These are phyloP conservation scores for Lyophyllum decastes DNA, from an alignment of 768 basidiomycete species.

Conservation along the genomic window DNA sequence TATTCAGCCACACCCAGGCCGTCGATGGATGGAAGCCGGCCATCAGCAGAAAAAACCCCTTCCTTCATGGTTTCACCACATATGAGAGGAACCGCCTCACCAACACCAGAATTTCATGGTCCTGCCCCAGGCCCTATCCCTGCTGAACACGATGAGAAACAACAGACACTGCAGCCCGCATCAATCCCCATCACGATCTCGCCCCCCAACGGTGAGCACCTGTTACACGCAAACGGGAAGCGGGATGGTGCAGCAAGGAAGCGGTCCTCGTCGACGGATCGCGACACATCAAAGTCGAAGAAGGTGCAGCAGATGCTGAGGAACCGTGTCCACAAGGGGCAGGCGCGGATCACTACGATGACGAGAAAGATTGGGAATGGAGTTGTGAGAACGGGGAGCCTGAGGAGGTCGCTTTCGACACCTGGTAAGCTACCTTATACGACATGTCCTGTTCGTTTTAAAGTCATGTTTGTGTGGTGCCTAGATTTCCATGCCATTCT, in stretches of 20 bases:
- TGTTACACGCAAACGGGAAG: constrained; percentile 1
- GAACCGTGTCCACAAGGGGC: constrained; percentile 71
- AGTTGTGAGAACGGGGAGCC: constrained; percentile 53
- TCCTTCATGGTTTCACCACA: constrained; percentile 9
- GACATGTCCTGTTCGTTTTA: background rate
- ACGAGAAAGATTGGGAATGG: constrained; percentile 77
- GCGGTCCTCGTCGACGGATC: constrained; percentile 40
- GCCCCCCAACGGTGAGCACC: constrained; percentile 42
- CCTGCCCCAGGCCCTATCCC: background rate
- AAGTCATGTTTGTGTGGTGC: background rate
- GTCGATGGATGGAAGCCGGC: constrained; percentile 17
- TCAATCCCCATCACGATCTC: constrained; percentile 59
- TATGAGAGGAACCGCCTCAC: background rate
- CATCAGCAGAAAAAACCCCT: constrained; percentile 6
- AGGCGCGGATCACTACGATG: constrained; percentile 72
- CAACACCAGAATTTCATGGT: constrained; percentile 1
- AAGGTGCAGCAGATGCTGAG: constrained; percentile 79
- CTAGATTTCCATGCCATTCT: constrained; percentile 72
- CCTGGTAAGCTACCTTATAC: constrained; percentile 51
- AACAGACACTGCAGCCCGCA: constrained; percentile 19
- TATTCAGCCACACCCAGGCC: constrained; percentile 13
- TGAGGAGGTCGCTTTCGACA: constrained; percentile 66
- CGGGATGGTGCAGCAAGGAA: constrained; percentile 18
- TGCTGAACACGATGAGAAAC: constrained; percentile 4
- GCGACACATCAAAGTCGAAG: constrained; percentile 60